Evolutionary conservation across 2,329 filamentous ascomycete genomes (phyloP), one percentile per base, ranked within the genome.

Genomic region (Trichophyton mentagrophytes): DNA sequence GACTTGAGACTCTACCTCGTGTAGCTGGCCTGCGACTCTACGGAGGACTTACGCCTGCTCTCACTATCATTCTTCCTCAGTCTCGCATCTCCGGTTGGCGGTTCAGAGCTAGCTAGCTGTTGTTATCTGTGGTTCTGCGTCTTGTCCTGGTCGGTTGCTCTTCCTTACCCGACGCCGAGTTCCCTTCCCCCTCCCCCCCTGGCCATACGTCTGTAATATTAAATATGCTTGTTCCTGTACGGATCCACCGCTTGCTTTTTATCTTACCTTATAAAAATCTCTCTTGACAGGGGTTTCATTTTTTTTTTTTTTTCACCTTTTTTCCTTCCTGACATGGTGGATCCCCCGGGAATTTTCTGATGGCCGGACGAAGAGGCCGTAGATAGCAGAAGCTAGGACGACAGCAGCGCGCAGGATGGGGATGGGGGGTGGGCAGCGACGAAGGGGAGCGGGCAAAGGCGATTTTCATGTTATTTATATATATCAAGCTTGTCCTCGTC

Each of bases 291-390:
- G 33, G 33, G 11, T 4, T 11, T 38, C 11, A 2, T 7, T 33
- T 33, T 33, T 33, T 6, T 38, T 44, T 44, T 44, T n/a, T 44
- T n/a, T 44, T n/a, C 17, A 27, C 25, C 25, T 44, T 7, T n/a
- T 17, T 44, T 44, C 2, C n/a, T n/a, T 44, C 6, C n/a, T 38
- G 25, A 36, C 5, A 3, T 38, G 51, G 51, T 55, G 51, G 51
- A 36, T 27, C 51, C 49, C 44, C 51, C 51, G 51, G 51, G 51
- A 55, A 55, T 55, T 55, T 55, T 55, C 51, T 55, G 46, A 51
- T 27, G 20, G 20, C 25, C 38, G 7, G n/a, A 20, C 11, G n/a
- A 33, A 27, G 7, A 55, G 13, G 40, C 33, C 33, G 33, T 38
- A 38, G 33, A 38, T 38, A 44, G 40, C 40, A 17, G n/a, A 44